Evolutionary conservation across 108 stramenopile species (phyloP).

Genomic region (Nitzschia sp.): DNA sequence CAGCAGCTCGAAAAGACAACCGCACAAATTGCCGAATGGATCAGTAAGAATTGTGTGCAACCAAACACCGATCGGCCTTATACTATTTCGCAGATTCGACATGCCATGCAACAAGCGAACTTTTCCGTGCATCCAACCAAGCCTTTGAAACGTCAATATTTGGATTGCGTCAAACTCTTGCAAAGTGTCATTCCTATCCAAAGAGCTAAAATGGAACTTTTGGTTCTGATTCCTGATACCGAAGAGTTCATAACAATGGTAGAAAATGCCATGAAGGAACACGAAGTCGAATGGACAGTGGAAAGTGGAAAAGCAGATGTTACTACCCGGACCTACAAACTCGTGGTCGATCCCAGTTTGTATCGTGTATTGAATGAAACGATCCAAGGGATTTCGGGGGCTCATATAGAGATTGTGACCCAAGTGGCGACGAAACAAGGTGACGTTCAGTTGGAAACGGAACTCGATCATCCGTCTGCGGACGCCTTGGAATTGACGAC

Average conservation of each 20-base stretch:
- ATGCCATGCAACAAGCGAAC: slow-evolving; percentile 83
- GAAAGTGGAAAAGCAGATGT: not conserved
- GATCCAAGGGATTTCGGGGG: slow-evolving; percentile 41
- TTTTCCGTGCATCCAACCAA: slow-evolving; percentile 89
- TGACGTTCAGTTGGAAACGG: slow-evolving; percentile 55
- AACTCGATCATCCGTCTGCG: not conserved
- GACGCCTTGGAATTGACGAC: not conserved
- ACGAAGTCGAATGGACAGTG: slow-evolving; percentile 24
- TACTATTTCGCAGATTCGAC: slow-evolving; percentile 83
- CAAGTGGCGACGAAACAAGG: slow-evolving; percentile 75
- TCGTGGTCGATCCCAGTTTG: slow-evolving; percentile 82
- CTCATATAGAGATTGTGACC: slow-evolving; percentile 72
- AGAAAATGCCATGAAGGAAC: slow-evolving; percentile 28
- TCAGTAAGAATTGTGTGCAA: slow-evolving; percentile 92
- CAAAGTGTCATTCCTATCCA: slow-evolving; percentile 88
- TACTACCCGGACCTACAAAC: not conserved
- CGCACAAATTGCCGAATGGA: slow-evolving; percentile 91
- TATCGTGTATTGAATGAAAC: slow-evolving; percentile 74
- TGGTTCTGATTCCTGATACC: slow-evolving; percentile 43
- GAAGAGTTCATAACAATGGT: slow-evolving; percentile 17
- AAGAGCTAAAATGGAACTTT: slow-evolving; percentile 93
- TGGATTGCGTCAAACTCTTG: slow-evolving; percentile 93
- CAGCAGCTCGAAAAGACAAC: slow-evolving; percentile 77
- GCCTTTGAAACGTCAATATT: slow-evolving; percentile 91
- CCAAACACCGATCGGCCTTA: slow-evolving; percentile 87